phyloP scores from a whole-genome alignment of 225 moss, liverwort and hornwort genomes.

The Pseudisothecium myosuroides region DNA sequence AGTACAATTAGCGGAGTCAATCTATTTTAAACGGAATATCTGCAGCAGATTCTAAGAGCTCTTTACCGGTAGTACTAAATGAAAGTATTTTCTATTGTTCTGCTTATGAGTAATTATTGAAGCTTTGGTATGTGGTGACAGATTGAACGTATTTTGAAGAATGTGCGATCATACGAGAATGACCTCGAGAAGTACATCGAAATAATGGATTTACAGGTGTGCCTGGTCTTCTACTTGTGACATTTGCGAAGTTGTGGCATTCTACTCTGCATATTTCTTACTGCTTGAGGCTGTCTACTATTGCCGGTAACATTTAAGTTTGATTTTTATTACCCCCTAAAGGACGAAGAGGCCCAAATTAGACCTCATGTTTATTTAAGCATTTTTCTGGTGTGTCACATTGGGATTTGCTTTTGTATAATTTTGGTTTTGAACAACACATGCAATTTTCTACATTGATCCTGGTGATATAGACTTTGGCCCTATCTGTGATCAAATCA shows the following conservation, averaged over 20 bases:
- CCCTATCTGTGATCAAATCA: background rate
- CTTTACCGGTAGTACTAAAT: background rate
- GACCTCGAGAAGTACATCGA: conserved; percentile 71
- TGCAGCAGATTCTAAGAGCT: background rate
- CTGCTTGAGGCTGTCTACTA: background rate
- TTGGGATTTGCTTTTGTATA: background rate
- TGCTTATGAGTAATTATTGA: background rate
- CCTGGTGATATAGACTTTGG: background rate
- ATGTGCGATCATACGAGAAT: conserved; percentile 55
- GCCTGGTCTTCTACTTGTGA: background rate
- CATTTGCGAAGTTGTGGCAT: background rate
- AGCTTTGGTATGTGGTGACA: background rate
- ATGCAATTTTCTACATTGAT: background rate
- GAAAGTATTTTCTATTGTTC: background rate
- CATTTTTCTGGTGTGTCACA: background rate
- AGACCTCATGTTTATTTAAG: background rate
- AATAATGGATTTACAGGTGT: conserved; percentile 75
- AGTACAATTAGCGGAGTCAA: background rate
- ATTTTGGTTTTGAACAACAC: background rate
- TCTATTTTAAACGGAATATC: background rate
- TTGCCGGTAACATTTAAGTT: background rate
- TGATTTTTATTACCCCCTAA: background rate
- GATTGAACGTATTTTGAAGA: conserved; percentile 65
- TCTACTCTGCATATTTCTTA: background rate
- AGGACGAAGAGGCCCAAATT: background rate